These are phyloP conservation scores for Lentinula aciculospora DNA, from an alignment of 768 basidiomycete genomes.

Conservation along the genomic window DNA sequence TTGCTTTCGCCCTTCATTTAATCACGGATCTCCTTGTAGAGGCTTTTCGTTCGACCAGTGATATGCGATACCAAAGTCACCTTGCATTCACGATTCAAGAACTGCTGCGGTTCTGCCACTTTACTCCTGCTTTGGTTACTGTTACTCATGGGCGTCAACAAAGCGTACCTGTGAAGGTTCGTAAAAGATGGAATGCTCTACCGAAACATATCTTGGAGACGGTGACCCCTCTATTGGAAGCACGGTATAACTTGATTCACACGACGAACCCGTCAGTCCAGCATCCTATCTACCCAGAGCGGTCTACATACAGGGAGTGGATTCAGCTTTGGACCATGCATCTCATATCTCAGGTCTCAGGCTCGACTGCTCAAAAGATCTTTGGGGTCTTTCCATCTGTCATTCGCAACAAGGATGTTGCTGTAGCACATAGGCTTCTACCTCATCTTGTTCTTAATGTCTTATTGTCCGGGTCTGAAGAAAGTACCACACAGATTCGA, in stretches of 20 bases:
- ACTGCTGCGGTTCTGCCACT: slow-evolving; percentile 80
- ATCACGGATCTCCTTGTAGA: slow-evolving; percentile 82
- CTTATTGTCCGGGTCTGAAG: slow-evolving; percentile 66
- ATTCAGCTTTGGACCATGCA: slow-evolving; percentile 84
- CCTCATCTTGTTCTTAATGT: slow-evolving; percentile 90
- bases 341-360: slow-evolving; percentile 64
- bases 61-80: slow-evolving; percentile 85
- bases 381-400: slow-evolving; percentile 78
- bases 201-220: slow-evolving; percentile 84
- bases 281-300: slow-evolving; percentile 75
- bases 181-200: slow-evolving; percentile 72
- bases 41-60: slow-evolving; percentile 90
- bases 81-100: slow-evolving; percentile 93
- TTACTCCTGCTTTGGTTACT: slow-evolving; percentile 69
- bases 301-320: slow-evolving; percentile 92
- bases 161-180: slow-evolving; percentile 57
- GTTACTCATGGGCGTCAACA: slow-evolving; percentile 39
- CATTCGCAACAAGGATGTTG: slow-evolving; percentile 83
- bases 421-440: slow-evolving; percentile 87
- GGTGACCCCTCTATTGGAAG: slow-evolving; percentile 76
- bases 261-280: slow-evolving; percentile 30
- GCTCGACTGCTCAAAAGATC: slow-evolving; percentile 53
- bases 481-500: slow-evolving; percentile 59
- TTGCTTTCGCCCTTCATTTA: slow-evolving; percentile 79
- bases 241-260: slow-evolving; percentile 51